These are phyloP conservation scores for Trichoderma citrinoviride DNA, from an alignment of 2,329 filamentous ascomycete species.

Conservation along the genomic window DNA sequence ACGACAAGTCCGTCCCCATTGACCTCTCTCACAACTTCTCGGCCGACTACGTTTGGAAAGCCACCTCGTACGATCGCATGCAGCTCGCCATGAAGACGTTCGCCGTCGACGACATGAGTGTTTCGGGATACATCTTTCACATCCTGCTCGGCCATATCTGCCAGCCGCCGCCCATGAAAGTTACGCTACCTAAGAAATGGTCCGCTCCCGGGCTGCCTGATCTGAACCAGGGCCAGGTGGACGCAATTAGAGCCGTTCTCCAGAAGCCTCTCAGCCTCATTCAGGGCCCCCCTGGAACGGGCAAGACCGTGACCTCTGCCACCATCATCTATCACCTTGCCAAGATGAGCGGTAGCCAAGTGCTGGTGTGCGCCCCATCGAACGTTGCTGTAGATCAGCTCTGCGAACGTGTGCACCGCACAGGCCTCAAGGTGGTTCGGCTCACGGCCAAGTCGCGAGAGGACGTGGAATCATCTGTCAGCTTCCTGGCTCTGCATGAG, in stretches of 20 bases:
- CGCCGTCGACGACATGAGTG: constrained; percentile 95
- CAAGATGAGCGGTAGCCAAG: constrained; percentile 91
- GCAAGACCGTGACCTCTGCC: constrained; percentile 97
- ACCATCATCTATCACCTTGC: constrained; percentile 98
- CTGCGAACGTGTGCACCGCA: constrained; percentile 93
- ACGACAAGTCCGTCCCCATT: constrained; percentile 92
- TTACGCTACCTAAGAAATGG: constrained; percentile 93
- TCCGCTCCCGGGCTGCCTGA: constrained; percentile 92
- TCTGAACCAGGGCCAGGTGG: constrained; percentile 92
- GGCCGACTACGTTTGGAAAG: constrained; percentile 99
- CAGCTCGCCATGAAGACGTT: constrained; percentile 99
- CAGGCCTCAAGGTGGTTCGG: constrained; percentile 92
- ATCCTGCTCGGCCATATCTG: constrained; percentile 94
- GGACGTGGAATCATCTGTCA: constrained; percentile 97
- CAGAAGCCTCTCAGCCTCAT: constrained; percentile 94
- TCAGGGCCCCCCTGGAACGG: constrained; percentile 93
- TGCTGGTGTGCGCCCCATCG: constrained; percentile 93
- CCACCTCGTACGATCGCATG: constrained; percentile 98
- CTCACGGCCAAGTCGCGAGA: constrained; percentile 98
- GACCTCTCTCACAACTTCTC: constrained; percentile 98
- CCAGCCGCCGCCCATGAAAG: constrained; percentile 91
- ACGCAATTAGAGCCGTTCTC: constrained; percentile 90
- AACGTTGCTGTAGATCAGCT: constrained; percentile 98
- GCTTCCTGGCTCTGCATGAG: constrained; percentile 91
- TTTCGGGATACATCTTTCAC: constrained; percentile 98